Evolutionary conservation across 2,329 filamentous ascomycete species (phyloP), one percentile per base, ranked within the genome.

Genomic region (Paraphaeosphaeria minitans): DNA sequence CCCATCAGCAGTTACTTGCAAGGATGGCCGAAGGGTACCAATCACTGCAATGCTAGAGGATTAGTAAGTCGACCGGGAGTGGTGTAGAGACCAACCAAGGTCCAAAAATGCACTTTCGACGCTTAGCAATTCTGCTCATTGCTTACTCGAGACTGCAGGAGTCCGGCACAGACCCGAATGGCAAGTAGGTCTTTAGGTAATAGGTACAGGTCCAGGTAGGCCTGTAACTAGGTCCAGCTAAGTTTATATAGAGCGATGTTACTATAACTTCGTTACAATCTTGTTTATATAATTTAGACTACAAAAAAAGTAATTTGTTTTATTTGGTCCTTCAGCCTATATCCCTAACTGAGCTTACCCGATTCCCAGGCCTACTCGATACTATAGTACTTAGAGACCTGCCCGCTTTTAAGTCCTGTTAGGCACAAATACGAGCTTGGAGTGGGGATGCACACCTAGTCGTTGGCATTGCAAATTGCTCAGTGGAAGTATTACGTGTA

Each of bases 61-160:
- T 67, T 68, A 66, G 65, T 69, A 71, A 69, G 52, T 39, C 42
- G 37, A 33, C 29, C 48, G 21, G 46, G 39, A 47, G 42, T 52
- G 57, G 57, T 61, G 57, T 59, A 62, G 51, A 64, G 58, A 10
- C 24, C 24, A 6, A 27, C 63, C 53, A 60, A 60, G 33, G 39
- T 53, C 37, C 52, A 45, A 60, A 60, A 27, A 43, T 53, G 41
- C 52, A 45, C 29, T 50, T 35, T 39, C 45, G 47, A 45, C 55
- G 59, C 61, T 65, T 65, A 63, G 64, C 56, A 49, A 54, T 27
- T 53, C 43, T 24, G 47, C 19, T 59, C 35, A 53, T 43, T 24
- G 47, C 19, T 59, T 55, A 48, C 56, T 48, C 27, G 29, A 35
- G 42, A 8, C 51, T 53, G 41, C 10, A 53, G 29, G 41, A 45